Percentiles rank a stretch among this genome's conserved stretches.
Conservation (phyloP, 1,139 yeast species). For the Kodamaea fungicola region DNA sequence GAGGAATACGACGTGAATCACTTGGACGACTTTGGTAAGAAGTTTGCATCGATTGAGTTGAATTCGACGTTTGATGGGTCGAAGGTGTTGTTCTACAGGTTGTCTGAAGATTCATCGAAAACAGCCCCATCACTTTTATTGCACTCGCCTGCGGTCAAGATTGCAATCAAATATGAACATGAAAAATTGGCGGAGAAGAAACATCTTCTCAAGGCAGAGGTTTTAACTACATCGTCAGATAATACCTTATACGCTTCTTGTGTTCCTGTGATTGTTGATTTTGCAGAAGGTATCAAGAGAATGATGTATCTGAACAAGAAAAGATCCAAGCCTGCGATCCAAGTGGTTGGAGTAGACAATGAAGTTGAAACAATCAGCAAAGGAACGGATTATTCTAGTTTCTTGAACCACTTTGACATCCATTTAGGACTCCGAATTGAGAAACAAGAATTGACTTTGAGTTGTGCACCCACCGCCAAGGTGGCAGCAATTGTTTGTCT, state of each 20-base stretch:
- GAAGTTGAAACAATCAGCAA: slow-evolving; percentile 7
- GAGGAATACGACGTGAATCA: slow-evolving; percentile 1
- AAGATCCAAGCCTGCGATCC: not conserved
- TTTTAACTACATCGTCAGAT: slow-evolving; percentile 67
- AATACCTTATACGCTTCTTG: slow-evolving; percentile 70
- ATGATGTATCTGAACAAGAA: slow-evolving; percentile 25
- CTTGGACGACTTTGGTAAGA: slow-evolving; percentile 20
- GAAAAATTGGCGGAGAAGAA: slow-evolving; percentile 23
- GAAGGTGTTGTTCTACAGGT: slow-evolving; percentile 50
- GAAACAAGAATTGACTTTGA: slow-evolving; percentile 68
- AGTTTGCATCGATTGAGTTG: slow-evolving; percentile 48
- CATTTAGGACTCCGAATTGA: slow-evolving; percentile 64
- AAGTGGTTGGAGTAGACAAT: not conserved
- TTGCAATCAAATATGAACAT: slow-evolving; percentile 39
- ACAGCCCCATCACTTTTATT: slow-evolving; percentile 56
- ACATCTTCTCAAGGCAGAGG: slow-evolving; percentile 50
- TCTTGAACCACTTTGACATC: slow-evolving; percentile 55
- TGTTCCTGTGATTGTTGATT: slow-evolving; percentile 71
- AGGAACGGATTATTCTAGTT: slow-evolving; percentile 27
- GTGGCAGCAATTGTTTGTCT: slow-evolving; percentile 81
- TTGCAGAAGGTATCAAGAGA: slow-evolving; percentile 44
- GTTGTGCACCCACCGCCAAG: slow-evolving; percentile 92
- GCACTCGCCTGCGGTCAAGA: slow-evolving; percentile 73
- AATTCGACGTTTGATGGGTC: slow-evolving; percentile 67
- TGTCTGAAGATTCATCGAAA: slow-evolving; percentile 39